Evolutionary conservation across 805 yeast genomes (phyloP).

Genomic region (Priceomyces haplophilus): DNA sequence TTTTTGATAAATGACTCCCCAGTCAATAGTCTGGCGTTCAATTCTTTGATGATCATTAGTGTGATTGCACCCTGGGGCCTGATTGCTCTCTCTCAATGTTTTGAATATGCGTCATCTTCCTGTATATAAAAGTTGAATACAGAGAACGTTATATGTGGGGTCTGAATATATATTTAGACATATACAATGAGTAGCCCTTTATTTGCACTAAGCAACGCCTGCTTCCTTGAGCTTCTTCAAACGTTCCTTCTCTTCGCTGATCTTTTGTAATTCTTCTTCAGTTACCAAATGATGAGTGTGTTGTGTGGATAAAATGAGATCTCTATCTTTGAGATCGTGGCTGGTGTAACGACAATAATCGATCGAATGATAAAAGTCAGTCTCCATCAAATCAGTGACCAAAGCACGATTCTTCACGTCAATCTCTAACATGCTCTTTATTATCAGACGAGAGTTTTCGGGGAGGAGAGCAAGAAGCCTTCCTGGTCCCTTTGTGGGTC

Average conservation of each 20-base stretch:
- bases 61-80: not conserved
- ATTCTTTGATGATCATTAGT: not conserved
- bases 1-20: not conserved
- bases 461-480: constrained; percentile 73
- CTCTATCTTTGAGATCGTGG: constrained; percentile 10
- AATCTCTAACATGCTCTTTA: constrained; percentile 63
- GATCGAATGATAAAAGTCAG: constrained; percentile 58
- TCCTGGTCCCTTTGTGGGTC: constrained; percentile 54
- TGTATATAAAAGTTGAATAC: not conserved
- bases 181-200: not conserved
- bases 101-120: not conserved
- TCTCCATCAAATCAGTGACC: constrained; percentile 53
- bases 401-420: constrained; percentile 56
- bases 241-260: constrained; percentile 31
- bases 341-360: constrained; percentile 47
- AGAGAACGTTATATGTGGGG: not conserved
- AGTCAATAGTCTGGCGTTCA: no score
- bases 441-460: constrained; percentile 54
- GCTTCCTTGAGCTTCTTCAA: constrained; percentile 19
- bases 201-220: constrained; percentile 13
- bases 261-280: constrained; percentile 53
- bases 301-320: constrained; percentile 20
- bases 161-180: not conserved
- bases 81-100: not conserved
- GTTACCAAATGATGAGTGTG: constrained; percentile 70